Evolutionary conservation across 345 rosid genomes (phyloP).

Genomic region (Theobroma cacao): DNA sequence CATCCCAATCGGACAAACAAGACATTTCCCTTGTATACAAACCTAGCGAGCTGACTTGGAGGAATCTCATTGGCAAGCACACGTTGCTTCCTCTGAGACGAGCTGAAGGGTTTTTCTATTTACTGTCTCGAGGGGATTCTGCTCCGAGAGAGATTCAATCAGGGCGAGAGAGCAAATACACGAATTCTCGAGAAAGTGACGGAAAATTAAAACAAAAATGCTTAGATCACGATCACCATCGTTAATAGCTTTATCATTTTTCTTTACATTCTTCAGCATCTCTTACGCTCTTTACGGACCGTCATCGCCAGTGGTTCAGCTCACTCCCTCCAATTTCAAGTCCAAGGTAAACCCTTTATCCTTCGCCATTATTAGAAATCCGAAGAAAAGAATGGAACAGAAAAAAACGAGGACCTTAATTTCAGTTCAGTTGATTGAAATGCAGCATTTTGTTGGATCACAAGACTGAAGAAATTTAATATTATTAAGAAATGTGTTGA

Average conservation of each 20-base stretch:
- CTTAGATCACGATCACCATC: conserved; percentile 28
- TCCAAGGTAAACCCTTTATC: conserved; percentile 61
- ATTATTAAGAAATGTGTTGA: background rate
- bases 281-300: conserved; percentile 73
- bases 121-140: background rate
- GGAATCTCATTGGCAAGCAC: conserved; percentile 44
- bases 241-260: conserved; percentile 25
- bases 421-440: background rate
- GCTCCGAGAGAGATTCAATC: conserved; percentile 21
- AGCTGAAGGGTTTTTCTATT: conserved; percentile 16
- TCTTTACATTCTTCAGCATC: conserved; percentile 25
- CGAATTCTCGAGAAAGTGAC: conserved; percentile 28
- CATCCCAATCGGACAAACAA: background rate
- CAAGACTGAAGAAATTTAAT: background rate
- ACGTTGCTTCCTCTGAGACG: conserved; percentile 32
- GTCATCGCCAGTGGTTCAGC: conserved; percentile 96
- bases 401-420: background rate
- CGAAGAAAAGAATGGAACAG: background rate
- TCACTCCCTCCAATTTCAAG: conserved; percentile 93
- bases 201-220: conserved; percentile 28
- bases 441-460: background rate
- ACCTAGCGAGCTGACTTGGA: conserved; percentile 43
- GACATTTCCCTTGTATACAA: background rate
- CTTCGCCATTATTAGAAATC: background rate
- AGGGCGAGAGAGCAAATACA: conserved; percentile 5